phyloP scores from a whole-genome alignment of 1,284 basidiomycete species.

The Sanghuangporus weigelae region DNA sequence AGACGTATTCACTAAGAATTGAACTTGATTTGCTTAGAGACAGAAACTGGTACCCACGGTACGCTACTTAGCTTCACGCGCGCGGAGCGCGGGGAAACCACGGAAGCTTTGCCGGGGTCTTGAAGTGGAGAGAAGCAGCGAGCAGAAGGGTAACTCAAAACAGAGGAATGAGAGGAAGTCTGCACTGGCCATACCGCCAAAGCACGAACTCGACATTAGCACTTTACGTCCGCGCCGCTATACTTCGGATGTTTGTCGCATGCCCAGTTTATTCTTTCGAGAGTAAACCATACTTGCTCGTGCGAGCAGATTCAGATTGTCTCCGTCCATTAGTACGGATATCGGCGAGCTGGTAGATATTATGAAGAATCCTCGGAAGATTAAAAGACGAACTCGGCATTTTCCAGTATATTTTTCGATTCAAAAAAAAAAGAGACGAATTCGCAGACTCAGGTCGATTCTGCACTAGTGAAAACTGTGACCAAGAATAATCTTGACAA shows the following conservation, averaged over 20 bases:
- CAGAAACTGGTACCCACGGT: not conserved
- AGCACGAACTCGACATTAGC: not conserved
- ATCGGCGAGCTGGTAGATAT: not conserved
- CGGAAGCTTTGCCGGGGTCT: not conserved
- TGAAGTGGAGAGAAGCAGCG: not conserved
- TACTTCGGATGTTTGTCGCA: conserved; percentile 3
- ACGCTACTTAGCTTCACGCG: not conserved
- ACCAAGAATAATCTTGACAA: too few species aligned
- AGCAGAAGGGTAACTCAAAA: not conserved
- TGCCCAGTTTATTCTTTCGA: not conserved
- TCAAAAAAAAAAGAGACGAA: too few species aligned
- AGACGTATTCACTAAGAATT: not conserved
- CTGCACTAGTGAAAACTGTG: too few species aligned
- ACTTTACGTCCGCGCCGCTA: not conserved
- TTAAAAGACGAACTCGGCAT: not conserved
- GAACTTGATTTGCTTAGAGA: not conserved
- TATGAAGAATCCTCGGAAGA: not conserved
- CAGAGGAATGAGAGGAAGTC: not conserved
- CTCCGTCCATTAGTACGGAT: not conserved
- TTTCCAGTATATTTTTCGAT: not conserved
- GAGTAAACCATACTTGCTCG: not conserved
- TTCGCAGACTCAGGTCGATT: too few species aligned
- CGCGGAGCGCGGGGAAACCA: not conserved
- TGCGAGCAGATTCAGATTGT: not conserved
- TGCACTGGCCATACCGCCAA: not conserved